phyloP scores from a whole-genome alignment of 2,329 filamentous ascomycete species.

The Microascus cirrosus region DNA sequence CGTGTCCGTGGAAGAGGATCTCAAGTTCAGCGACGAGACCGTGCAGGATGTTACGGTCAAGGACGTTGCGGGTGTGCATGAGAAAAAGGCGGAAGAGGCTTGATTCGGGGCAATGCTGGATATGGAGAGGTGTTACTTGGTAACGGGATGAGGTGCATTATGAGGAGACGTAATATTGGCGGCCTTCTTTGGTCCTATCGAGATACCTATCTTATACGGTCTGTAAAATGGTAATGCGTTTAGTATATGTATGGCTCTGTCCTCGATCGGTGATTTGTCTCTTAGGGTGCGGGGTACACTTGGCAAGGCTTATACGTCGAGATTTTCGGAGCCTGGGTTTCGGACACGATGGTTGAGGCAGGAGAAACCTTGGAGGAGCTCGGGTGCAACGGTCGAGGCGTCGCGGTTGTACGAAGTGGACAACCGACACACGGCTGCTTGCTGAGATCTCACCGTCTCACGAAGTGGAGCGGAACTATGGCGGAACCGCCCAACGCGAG shows the following conservation, averaged over 20 bases:
- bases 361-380: too few relatives aligned
- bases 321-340: not conserved
- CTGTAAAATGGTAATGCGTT: not conserved
- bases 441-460: too few relatives aligned
- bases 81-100: not conserved
- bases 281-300: not conserved
- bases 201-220: not conserved
- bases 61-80: constrained; percentile 8
- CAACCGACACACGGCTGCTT: too few relatives aligned
- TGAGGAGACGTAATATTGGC: not conserved
- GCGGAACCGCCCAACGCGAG: too few relatives aligned
- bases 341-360: too few relatives aligned
- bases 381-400: too few relatives aligned
- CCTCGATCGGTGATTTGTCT: not conserved
- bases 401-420: too few relatives aligned
- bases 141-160: not conserved
- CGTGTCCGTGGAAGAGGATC: constrained; percentile 69
- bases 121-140: not conserved
- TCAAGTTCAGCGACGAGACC: constrained; percentile 78
- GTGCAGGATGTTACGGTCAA: constrained; percentile 49
- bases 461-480: too few relatives aligned
- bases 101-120: not conserved
- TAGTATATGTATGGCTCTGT: not conserved
- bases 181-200: not conserved
- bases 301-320: not conserved